Percentiles rank a stretch among this genome's conserved stretches.
Evolutionary conservation across 2,329 filamentous ascomycete genomes (phyloP).

Genomic region (Pyrenochaeta sp.): DNA sequence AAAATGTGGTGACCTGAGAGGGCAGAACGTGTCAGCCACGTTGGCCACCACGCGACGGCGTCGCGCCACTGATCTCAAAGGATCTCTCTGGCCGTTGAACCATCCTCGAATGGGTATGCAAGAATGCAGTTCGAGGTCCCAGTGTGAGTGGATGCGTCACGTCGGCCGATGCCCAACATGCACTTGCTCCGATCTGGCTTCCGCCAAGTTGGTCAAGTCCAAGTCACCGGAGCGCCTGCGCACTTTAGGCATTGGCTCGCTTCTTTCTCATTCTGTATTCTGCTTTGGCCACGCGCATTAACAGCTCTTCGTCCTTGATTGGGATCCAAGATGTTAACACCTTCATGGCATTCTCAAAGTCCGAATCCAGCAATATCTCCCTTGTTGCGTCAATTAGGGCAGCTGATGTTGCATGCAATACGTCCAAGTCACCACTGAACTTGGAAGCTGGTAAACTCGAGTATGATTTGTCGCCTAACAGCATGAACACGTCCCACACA

Average conservation of each 20-base stretch:
- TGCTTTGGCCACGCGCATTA: constrained; percentile 88
- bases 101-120: constrained; percentile 39
- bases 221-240: constrained; percentile 19
- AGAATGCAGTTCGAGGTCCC: constrained; percentile 20
- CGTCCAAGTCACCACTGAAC: constrained; percentile 73
- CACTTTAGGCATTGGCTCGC: constrained; percentile 45
- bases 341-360: constrained; percentile 99
- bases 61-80: constrained; percentile 46
- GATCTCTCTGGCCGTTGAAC: constrained; percentile 35
- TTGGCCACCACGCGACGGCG: constrained; percentile 39
- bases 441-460: constrained; percentile 49
- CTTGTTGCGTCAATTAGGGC: constrained; percentile 90
- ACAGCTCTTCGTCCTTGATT: constrained; percentile 89
- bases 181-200: constrained; percentile 19
- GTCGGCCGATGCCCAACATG: constrained; percentile 21
- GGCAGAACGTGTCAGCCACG: constrained; percentile 43
- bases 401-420: constrained; percentile 88
- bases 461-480: constrained; percentile 77
- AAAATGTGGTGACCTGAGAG: constrained; percentile 20
- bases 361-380: constrained; percentile 87
- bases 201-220: constrained; percentile 5
- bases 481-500: constrained; percentile 97
- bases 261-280: constrained; percentile 80
- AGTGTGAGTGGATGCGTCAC: constrained; percentile 15
- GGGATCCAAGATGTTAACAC: constrained; percentile 92